phyloP scores from a whole-genome alignment of 2,329 filamentous ascomycete species.

The Drechmeria coniospora region DNA sequence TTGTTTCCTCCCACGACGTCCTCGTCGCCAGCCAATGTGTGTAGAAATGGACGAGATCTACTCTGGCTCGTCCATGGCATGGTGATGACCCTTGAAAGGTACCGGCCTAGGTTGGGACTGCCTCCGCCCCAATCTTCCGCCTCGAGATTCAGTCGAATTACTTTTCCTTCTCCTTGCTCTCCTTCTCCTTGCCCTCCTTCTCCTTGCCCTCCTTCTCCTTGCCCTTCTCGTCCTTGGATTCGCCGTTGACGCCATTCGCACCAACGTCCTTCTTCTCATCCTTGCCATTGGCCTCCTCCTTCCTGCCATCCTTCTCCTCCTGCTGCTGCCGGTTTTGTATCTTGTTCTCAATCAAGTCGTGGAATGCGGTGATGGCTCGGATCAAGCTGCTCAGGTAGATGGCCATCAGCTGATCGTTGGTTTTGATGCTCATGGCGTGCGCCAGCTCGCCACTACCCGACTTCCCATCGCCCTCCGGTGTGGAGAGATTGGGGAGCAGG shows the following conservation, averaged over 20 bases:
- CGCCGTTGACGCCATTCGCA: conserved; percentile 22
- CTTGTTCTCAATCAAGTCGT: conserved; percentile 99
- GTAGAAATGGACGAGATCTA: no score
- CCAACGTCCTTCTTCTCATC: conserved; percentile 40
- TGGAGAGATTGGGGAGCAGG: conserved; percentile 86
- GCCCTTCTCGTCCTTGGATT: conserved; percentile 32
- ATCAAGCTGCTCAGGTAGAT: conserved; percentile 97
- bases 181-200: conserved; percentile 24
- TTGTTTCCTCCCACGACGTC: no score
- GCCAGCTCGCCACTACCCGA: conserved; percentile 67
- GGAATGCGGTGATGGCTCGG: conserved; percentile 94
- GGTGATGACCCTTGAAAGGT: conserved; percentile 1
- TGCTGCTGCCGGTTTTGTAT: conserved; percentile 96
- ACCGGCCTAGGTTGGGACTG: no score
- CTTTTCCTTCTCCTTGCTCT: not conserved
- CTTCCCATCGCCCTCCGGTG: conserved; percentile 54
- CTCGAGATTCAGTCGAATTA: not conserved
- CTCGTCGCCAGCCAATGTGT: no score
- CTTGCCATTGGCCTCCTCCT: conserved; percentile 48
- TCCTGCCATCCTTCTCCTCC: conserved; percentile 85
- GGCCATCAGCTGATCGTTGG: conserved; percentile 96
- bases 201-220: conserved; percentile 45
- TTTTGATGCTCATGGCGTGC: conserved; percentile 97
- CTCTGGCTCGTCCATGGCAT: not conserved
- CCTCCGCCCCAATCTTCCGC: not conserved